These are phyloP conservation scores for Magnusiomyces magnusii DNA, from an alignment of 1,139 yeast species.

Conservation along the genomic window DNA sequence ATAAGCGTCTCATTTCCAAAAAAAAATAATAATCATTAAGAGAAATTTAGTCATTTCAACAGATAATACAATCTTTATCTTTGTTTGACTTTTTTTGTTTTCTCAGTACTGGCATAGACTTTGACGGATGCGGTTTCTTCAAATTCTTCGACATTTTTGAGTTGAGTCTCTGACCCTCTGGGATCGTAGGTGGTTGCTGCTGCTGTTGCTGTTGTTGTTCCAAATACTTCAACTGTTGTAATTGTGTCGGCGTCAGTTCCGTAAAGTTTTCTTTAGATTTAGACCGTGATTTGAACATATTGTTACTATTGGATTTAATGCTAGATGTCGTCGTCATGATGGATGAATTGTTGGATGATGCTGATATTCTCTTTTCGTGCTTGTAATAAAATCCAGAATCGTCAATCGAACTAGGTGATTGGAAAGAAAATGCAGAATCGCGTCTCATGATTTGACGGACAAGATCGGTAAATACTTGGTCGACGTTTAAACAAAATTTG, in stretches of 20 bases:
- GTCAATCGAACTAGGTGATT: constrained; percentile 13
- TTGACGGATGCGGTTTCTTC: constrained; percentile 11
- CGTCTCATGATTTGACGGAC: constrained; percentile 56
- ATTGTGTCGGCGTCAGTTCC: not conserved
- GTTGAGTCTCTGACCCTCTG: constrained; percentile 1
- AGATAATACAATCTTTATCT: constrained; percentile 15
- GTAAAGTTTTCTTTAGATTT: constrained; percentile 2
- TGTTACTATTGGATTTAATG: constrained; percentile 2
- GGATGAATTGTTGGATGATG: constrained; percentile 6
- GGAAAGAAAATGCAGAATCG: constrained; percentile 26
- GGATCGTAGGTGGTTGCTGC: constrained; percentile 4
- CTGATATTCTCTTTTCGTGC: constrained; percentile 9
- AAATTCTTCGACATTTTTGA: constrained; percentile 7
- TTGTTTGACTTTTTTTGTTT: constrained; percentile 7
- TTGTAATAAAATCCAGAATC: constrained; percentile 7
- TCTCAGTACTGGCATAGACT: constrained; percentile 15
- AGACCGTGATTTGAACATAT: constrained; percentile 7
- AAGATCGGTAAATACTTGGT: constrained; percentile 79
- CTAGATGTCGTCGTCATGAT: not conserved
- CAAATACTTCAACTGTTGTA: constrained; percentile 3
- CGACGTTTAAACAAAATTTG: constrained; percentile 74
- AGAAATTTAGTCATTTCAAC: too few species aligned
- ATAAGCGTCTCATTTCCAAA: not conserved
- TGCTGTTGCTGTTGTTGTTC: constrained; percentile 9
- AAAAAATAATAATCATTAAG: not conserved